Base-by-base conservation (phyloP, 108 stramenopile species). In the Stephanodiscus triporus region DNA sequence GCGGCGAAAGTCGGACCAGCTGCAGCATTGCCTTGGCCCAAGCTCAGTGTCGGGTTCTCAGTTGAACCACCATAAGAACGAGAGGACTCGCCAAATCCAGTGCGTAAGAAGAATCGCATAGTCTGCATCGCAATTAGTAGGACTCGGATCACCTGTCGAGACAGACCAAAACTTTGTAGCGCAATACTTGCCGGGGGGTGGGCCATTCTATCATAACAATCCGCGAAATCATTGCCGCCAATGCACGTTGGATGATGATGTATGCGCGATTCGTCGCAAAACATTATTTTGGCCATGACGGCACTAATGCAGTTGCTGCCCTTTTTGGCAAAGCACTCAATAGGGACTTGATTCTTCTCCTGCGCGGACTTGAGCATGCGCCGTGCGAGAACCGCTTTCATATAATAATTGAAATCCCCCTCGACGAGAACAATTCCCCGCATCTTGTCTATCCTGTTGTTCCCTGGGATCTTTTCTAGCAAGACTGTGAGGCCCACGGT, bases 21-120 rank as follows among this genome's bases (percentile, higher is more conserved):
- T 9, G 43, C 72, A 30, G 62, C 14, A 23, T 60, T 73, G 1
- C 72, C 72, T 14, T 73, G 72, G 7, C 43, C 45, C 0, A 54
- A 38, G 0, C 62, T 63, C 8, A 34, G 23, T 2, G 3, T 16
- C 20, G 19, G 29, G 0, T 49, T 14, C 2, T n/a, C 58, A 22
- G 0, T 2, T 0, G 70, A 37, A 1, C 59, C 70, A 53, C 53
- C 53, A 26, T 54, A 26, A 9, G 26, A 9, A 0, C 0, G 20
- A 5, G 2, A 20, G 6, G 51, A 53, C 20, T 54, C 53, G 0
- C 53, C 53, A 26, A 22, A 54, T 0, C 53, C 53, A 10, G 53
- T 54, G 23, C 53, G 23, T 54, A 54, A 13, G 13, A 6, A 54
- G 11, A 26, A 54, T 11, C 16, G 23, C 53, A 54, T 54, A 2